Evolutionary conservation across 305 asterid species (phyloP), one percentile per base, ranked within the genome.

Genomic region (Plantago coronopus): DNA sequence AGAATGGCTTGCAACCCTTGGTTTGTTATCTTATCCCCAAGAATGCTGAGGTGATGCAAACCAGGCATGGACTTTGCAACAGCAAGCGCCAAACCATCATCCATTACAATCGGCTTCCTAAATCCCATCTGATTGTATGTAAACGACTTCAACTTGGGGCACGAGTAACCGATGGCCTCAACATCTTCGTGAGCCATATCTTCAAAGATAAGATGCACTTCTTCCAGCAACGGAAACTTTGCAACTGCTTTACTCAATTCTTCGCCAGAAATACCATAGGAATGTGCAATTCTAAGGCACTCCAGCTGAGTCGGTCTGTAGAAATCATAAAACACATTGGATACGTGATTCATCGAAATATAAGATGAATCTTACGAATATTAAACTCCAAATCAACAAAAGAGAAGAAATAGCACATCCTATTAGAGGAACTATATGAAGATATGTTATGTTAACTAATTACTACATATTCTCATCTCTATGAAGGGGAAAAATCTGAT

Each of bases 61-160:
- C 66, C 69, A 17, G 79, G 81, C 84, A 83, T 76, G 67, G 18
- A 59, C 61, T 65, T 59, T 3, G 77, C 86, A 29, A 84, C 48
- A 7, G 78, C 75, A 9, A 60, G 2, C 1, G 81, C 86, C 17
- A 59, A 31, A 2, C 7, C 38, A 6, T 31, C 38, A 54, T 0
- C 27, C 46, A 55, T 81, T 43, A 47, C 0, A 15, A 11, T 4
- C 2, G 37, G 37, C 54, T 7, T 16, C 42, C 0, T 54, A 9
- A 9, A 43, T 2, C 38, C 56, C 2, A 2, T 7, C 1, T 9
- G 48, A 40, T 67, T 61, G 17, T 49, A 71, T 15, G 76, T 63
- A 54, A 85, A 76, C 44, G 89, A 78, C 44, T 69, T 78, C 69
- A 82, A 44, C 61, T 3, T 50, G 11, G 80, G 82, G 78, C 84